Conservation (phyloP, 2,329 filamentous ascomycete genomes). For the Fusarium hostae region DNA sequence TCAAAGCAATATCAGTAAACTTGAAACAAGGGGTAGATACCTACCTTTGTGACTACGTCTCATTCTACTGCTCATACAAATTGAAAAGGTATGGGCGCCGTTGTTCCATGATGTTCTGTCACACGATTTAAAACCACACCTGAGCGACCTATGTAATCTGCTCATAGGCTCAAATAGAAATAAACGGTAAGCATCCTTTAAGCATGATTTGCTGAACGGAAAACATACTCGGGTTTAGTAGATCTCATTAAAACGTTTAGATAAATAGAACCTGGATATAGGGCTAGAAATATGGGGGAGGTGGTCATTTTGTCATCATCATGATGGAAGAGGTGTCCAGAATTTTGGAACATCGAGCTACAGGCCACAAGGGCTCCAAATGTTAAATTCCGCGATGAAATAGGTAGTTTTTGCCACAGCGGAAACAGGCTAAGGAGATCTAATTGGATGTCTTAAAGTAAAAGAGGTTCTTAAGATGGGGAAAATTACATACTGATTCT, state of each 20-base stretch:
- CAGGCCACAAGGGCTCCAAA: too few species aligned
- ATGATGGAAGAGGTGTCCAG: not conserved
- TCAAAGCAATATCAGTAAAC: not conserved
- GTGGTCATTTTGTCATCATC: constrained; percentile 4
- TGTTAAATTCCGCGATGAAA: too few species aligned
- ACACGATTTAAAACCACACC: not conserved
- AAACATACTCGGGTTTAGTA: not conserved
- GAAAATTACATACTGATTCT: too few species aligned
- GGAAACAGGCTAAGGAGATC: too few species aligned
- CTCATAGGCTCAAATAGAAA: not conserved
- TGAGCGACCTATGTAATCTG: not conserved
- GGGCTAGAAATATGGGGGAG: not conserved
- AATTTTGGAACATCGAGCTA: not conserved
- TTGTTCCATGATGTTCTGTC: not conserved
- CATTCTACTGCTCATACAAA: not conserved
- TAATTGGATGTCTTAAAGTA: too few species aligned
- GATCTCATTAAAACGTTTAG: not conserved
- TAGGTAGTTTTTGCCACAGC: too few species aligned
- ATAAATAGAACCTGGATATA: not conserved
- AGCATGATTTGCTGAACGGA: not conserved
- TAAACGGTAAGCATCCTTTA: not conserved
- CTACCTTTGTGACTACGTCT: not conserved
- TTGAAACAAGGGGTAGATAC: not conserved
- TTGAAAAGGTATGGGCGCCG: not conserved
- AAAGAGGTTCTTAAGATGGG: too few species aligned